Evolutionary conservation across 352 stramenopile species (phyloP).

Genomic region (Phytophthora podocarpi): DNA sequence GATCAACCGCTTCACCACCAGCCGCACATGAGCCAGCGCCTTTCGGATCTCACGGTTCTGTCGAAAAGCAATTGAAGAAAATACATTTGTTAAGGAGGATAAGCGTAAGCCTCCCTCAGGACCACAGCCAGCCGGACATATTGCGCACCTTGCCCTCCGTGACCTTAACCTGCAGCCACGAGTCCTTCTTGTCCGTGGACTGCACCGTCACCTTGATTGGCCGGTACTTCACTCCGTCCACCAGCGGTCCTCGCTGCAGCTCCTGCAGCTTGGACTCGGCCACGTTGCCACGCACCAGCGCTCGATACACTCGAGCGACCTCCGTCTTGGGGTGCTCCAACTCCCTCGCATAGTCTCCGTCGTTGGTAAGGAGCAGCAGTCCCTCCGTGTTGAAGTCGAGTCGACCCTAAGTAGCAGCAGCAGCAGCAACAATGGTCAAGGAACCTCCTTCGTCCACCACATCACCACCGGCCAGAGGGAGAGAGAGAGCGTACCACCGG

Average conservation of each 20-base stretch:
- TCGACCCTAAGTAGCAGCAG: slow-evolving; percentile 51
- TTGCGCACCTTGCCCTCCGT: slow-evolving; percentile 81
- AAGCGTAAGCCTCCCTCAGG: no score
- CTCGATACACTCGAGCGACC: slow-evolving; percentile 82
- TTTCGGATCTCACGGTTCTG: slow-evolving; percentile 93
- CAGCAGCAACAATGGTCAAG: background rate
- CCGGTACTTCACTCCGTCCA: slow-evolving; percentile 87
- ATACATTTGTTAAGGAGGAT: no score
- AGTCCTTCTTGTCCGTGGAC: slow-evolving; percentile 88
- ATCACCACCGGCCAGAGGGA: background rate
- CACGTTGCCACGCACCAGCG: slow-evolving; percentile 81
- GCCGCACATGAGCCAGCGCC: slow-evolving; percentile 81
- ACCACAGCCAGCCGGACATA: no score
- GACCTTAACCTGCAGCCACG: slow-evolving; percentile 88
- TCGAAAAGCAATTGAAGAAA: background rate
- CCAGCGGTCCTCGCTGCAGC: slow-evolving; percentile 71
- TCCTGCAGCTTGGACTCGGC: slow-evolving; percentile 83
- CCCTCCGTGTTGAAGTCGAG: slow-evolving; percentile 94
- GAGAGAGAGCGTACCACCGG: slow-evolving; percentile 62
- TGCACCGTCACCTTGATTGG: slow-evolving; percentile 74
- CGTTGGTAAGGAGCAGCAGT: slow-evolving; percentile 92
- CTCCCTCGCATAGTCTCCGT: slow-evolving; percentile 88
- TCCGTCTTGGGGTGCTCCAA: slow-evolving; percentile 89
- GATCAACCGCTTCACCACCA: slow-evolving; percentile 90
- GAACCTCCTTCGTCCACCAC: background rate